Evolutionary conservation across 2,329 filamentous ascomycete species (phyloP).

Genomic region (Pestalotiopsis sp.): DNA sequence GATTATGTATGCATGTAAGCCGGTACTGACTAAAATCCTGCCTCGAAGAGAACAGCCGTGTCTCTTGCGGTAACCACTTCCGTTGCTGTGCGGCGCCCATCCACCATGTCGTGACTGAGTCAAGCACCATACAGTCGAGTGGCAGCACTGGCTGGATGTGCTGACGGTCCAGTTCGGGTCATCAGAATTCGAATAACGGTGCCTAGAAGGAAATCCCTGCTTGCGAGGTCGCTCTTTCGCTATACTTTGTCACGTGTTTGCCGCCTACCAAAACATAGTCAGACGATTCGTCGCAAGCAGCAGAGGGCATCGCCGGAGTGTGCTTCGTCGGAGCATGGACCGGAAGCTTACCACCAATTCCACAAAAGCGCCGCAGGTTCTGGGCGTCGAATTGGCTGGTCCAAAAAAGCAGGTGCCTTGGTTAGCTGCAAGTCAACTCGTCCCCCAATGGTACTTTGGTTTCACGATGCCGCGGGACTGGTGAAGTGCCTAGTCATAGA

Average conservation of each 20-base stretch:
- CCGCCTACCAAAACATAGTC: not conserved
- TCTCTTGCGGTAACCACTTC: not conserved
- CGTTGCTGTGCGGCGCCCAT: constrained; percentile 6
- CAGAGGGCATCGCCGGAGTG: not conserved
- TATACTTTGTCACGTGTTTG: not conserved
- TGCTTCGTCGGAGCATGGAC: not conserved
- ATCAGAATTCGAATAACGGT: not conserved
- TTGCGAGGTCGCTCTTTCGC: not conserved
- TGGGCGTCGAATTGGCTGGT: not conserved
- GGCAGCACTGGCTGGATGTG: not conserved
- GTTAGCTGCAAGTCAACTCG: not conserved
- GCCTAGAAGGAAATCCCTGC: not conserved
- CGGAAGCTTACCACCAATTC: not conserved
- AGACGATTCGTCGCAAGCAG: not conserved
- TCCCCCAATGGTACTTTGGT: not conserved
- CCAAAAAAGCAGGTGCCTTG: constrained; percentile 5
- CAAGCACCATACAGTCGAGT: not conserved
- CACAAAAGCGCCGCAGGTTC: not conserved
- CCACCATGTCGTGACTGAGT: not conserved
- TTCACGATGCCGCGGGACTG: not conserved
- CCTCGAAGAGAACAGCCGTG: not conserved
- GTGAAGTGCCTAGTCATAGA: constrained; percentile 3
- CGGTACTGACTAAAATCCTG: not conserved
- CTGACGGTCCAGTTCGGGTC: not conserved
- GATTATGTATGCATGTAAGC: not conserved